Evolutionary conservation across 2,329 filamentous ascomycete species (phyloP).

Genomic region (Cytospora chrysosperma): DNA sequence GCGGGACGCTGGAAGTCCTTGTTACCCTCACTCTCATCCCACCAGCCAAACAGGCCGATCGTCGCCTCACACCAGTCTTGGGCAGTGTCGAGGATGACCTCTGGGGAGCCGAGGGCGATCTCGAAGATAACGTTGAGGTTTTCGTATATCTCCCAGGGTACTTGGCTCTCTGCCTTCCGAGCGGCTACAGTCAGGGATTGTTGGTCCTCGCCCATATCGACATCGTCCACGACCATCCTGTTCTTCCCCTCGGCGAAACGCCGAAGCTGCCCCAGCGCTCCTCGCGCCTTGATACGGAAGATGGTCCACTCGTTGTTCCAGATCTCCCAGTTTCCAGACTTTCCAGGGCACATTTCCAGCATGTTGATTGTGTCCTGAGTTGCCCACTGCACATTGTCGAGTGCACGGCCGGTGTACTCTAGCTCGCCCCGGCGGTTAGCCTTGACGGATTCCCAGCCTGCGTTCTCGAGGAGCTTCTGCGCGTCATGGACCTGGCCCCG

Average conservation of each 20-base stretch:
- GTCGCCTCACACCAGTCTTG: slow-evolving; percentile 93
- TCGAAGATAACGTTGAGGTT: slow-evolving; percentile 78
- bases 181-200: slow-evolving; percentile 63
- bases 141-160: slow-evolving; percentile 89
- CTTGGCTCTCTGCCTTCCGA: slow-evolving; percentile 77
- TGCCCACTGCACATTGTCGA: slow-evolving; percentile 76
- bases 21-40: slow-evolving; percentile 72
- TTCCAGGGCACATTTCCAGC: slow-evolving; percentile 71
- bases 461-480: slow-evolving; percentile 66
- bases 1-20: slow-evolving; percentile 42
- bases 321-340: slow-evolving; percentile 76
- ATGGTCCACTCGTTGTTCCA: slow-evolving; percentile 78
- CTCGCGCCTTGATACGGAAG: slow-evolving; percentile 73
- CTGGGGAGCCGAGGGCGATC: slow-evolving; percentile 72
- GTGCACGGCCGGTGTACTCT: slow-evolving; percentile 71
- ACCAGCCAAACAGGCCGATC: slow-evolving; percentile 83
- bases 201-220: slow-evolving; percentile 34
- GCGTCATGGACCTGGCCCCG: slow-evolving; percentile 71
- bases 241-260: slow-evolving; percentile 73
- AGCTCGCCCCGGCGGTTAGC: slow-evolving; percentile 63
- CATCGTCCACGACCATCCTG: slow-evolving; percentile 36
- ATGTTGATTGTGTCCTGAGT: slow-evolving; percentile 66
- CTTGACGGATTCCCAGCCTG: slow-evolving; percentile 75
- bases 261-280: slow-evolving; percentile 68
- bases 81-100: slow-evolving; percentile 72